Base-by-base conservation (phyloP, 495 filamentous ascomycete species). In the Acidiella bohemica region DNA sequence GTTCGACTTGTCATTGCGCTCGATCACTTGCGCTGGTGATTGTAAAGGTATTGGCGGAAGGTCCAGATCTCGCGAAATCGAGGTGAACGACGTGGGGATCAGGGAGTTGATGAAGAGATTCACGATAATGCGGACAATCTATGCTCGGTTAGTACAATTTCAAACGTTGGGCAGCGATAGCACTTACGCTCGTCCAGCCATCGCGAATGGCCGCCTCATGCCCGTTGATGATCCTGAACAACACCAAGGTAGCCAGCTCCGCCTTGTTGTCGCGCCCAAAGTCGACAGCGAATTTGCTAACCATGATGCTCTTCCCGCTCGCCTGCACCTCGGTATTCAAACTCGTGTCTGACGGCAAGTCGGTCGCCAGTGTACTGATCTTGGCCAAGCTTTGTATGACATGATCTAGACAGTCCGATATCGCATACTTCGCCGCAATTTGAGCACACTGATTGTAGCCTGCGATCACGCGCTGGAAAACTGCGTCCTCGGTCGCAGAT, bases 31-130 rank as follows among this genome's bases (percentile, higher is more conserved):
- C 12, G 81, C 87, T n/a, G 92, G 84, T 2, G 71, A 77, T 52
- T 93, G 88, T 27, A 99, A 63, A 0, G 90, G 84, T 46, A 96
- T 96, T 17, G 82, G 71, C 0, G 84, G 68, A 4, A 99, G 67
- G 19, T 80, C 78, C 10, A 95, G 65, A 22, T 71, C 72, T 34
- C 78, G 71, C 24, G 72, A 72, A 26, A 81, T 70, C n/a, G 66
- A 67, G 19, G 75, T 71, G 56, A 86, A 85, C 51, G 86, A 84
- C 0, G 86, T 73, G 12, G 84, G 84, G 44, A 94, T 81, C 22
- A 99, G 67, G 3, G 86, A 92, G 58, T 99, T 99, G 46, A 92
- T 74, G 56, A 99, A 99, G 16, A 99, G 68, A 59, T 96, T 96
- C 34, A 92, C 67, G 73, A 92, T 85, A 49, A 93, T 93, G 10